phyloP scores from a whole-genome alignment of 805 yeast genomes.

The Starmerella bombi region DNA sequence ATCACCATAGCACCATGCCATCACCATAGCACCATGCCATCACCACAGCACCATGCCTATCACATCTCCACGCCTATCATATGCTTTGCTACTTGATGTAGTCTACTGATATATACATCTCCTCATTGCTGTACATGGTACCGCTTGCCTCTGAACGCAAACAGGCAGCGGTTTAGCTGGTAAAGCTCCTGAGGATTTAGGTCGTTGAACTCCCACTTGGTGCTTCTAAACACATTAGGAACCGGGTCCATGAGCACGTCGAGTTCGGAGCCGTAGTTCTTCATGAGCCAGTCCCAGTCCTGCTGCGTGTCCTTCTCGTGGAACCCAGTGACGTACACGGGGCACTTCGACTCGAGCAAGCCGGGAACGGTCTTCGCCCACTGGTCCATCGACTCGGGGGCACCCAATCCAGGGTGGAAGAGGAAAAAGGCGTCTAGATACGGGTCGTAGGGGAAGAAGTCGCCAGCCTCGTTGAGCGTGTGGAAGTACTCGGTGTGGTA shows the following conservation, averaged over 20 bases:
- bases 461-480: conserved; percentile 79
- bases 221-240: conserved; percentile 63
- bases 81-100: too few species aligned
- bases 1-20: too few species aligned
- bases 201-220: conserved; percentile 92
- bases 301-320: conserved; percentile 56
- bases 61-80: too few species aligned
- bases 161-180: conserved; percentile 78
- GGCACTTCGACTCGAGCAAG: conserved; percentile 83
- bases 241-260: conserved; percentile 69
- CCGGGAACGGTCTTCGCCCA: conserved; percentile 84
- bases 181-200: conserved; percentile 83
- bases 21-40: too few species aligned
- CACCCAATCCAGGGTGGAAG: conserved; percentile 90
- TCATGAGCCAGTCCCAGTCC: conserved; percentile 59
- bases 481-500: conserved; percentile 88
- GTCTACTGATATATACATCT: not conserved
- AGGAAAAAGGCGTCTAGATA: conserved; percentile 83
- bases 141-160: conserved; percentile 92
- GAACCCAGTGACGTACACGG: conserved; percentile 80
- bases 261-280: conserved; percentile 53
- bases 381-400: conserved; percentile 60
- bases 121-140: conserved; percentile 42
- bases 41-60: too few species aligned
- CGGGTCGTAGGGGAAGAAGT: conserved; percentile 96